phyloP scores from a whole-genome alignment of 2,329 filamentous ascomycete genomes.

The Conoideocrella luteorostrata region DNA sequence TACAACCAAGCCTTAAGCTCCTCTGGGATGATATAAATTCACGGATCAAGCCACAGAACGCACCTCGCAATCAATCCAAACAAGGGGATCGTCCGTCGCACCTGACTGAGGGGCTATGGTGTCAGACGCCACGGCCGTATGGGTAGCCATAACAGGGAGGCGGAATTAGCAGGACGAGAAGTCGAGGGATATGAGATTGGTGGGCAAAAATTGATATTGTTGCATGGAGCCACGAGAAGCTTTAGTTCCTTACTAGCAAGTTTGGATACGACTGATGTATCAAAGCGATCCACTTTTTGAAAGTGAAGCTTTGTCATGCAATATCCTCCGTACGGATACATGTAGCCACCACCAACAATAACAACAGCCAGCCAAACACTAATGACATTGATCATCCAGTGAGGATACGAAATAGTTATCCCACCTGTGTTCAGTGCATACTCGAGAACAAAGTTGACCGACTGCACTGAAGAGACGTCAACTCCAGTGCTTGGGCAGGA shows the following conservation, averaged over 20 bases:
- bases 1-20: too few species aligned
- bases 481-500: too few species aligned
- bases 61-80: constrained; percentile 75
- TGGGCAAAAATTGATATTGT: neutral
- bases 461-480: too few species aligned
- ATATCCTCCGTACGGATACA: too few species aligned
- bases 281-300: neutral
- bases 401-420: too few species aligned
- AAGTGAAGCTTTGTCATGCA: neutral
- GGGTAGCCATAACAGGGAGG: neutral
- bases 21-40: neutral
- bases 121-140: neutral
- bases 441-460: too few species aligned
- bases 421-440: too few species aligned
- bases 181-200: neutral
- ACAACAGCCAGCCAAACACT: too few species aligned
- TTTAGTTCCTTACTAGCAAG: too few species aligned
- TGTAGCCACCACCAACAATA: too few species aligned
- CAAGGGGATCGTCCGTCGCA: constrained; percentile 51
- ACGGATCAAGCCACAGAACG: neutral
- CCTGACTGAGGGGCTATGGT: neutral
- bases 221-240: neutral
- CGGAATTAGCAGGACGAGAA: neutral
- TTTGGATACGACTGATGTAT: too few species aligned
- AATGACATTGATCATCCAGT: too few species aligned